These are phyloP conservation scores for Pyrenophora seminiperda DNA, from an alignment of 2,329 filamentous ascomycete genomes.

Conservation along the genomic window DNA sequence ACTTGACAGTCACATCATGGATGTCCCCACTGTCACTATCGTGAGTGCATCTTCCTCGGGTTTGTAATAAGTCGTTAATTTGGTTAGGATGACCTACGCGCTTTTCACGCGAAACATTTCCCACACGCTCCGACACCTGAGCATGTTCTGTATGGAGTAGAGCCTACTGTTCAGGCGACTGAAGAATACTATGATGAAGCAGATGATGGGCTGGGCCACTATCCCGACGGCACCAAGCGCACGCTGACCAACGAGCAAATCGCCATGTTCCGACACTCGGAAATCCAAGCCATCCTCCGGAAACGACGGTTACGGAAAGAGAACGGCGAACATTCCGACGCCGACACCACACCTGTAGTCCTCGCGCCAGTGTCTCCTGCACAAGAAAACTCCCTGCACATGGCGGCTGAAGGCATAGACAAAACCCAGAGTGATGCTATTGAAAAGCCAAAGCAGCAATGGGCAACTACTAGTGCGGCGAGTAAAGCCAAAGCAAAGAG, in stretches of 20 bases:
- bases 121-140: conserved; percentile 45
- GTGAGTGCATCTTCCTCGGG: conserved; percentile 23
- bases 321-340: conserved; percentile 23
- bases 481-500: conserved; percentile 34
- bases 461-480: conserved; percentile 33
- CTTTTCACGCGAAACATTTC: conserved; percentile 53
- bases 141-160: conserved; percentile 36
- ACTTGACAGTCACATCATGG: conserved; percentile 17
- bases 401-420: conserved; percentile 10
- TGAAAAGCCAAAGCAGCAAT: conserved; percentile 32
- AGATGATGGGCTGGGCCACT: conserved; percentile 78
- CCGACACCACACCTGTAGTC: conserved; percentile 1
- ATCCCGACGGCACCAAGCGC: conserved; percentile 82
- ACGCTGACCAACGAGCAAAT: conserved; percentile 92
- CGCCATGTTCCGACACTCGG: conserved; percentile 85
- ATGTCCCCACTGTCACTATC: conserved; percentile 40
- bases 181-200: conserved; percentile 49
- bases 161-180: conserved; percentile 35
- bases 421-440: conserved; percentile 20
- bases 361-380: not conserved
- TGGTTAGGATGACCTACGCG: conserved; percentile 50
- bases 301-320: conserved; percentile 35
- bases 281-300: conserved; percentile 71
- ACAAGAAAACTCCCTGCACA: conserved; percentile 1
- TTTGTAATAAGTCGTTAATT: conserved; percentile 17